These are phyloP conservation scores for Tetrapisispora fleetii DNA, from an alignment of 805 yeast species.

Conservation along the genomic window DNA sequence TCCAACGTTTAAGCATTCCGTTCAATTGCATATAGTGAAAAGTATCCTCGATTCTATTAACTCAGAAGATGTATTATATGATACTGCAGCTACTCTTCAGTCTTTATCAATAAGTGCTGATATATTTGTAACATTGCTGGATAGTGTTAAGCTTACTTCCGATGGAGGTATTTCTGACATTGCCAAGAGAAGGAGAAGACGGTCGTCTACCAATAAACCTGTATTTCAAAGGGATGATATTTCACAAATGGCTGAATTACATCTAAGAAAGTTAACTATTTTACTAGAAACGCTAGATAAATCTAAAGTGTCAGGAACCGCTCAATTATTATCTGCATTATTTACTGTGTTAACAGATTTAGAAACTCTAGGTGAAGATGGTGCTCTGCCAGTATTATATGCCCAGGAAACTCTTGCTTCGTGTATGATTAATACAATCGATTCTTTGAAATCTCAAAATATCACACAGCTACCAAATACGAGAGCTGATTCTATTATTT, in stretches of 20 bases:
- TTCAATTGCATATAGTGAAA: constrained; percentile 48
- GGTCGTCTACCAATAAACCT: constrained; percentile 69
- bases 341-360: constrained; percentile 62
- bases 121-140: constrained; percentile 49
- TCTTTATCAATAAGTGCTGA: constrained; percentile 44
- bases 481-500: constrained; percentile 84
- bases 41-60: constrained; percentile 49
- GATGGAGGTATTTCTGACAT: constrained; percentile 33
- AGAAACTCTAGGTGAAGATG: constrained; percentile 82
- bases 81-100: constrained; percentile 45
- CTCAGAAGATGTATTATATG: constrained; percentile 37
- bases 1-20: constrained; percentile 44
- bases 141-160: constrained; percentile 47
- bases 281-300: constrained; percentile 71
- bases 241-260: constrained; percentile 64
- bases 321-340: constrained; percentile 40
- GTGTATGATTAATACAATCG: constrained; percentile 66
- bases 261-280: constrained; percentile 66
- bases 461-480: constrained; percentile 52
- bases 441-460: constrained; percentile 37
- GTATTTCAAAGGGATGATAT: constrained; percentile 61
- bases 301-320: constrained; percentile 25
- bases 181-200: constrained; percentile 69
- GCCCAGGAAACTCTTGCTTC: constrained; percentile 86
- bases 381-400: constrained; percentile 81